phyloP scores from a whole-genome alignment of 2,329 filamentous ascomycete species.

The Pseudogymnoascus sp. region DNA sequence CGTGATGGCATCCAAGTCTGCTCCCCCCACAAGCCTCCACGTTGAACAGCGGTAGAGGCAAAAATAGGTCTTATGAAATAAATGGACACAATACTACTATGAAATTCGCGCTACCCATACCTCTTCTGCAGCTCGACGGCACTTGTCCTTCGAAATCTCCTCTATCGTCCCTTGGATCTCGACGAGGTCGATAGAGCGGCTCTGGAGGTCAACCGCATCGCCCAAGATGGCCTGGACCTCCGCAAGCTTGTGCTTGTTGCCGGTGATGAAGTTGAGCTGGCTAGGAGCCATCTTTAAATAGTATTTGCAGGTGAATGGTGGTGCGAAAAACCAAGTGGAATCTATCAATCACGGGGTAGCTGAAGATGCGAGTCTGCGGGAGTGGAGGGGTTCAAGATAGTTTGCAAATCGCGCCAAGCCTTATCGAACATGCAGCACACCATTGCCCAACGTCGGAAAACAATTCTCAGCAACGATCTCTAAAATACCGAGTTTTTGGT shows the following conservation, averaged over 20 bases:
- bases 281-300: constrained; percentile 34
- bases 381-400: neutral
- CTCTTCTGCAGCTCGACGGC: constrained; percentile 66
- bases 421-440: neutral
- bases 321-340: neutral
- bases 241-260: constrained; percentile 86
- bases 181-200: constrained; percentile 67
- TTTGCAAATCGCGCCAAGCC: constrained; percentile 2
- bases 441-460: neutral
- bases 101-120: constrained; percentile 39
- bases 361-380: neutral
- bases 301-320: neutral
- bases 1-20: neutral
- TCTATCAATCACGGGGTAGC: neutral
- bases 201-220: constrained; percentile 61
- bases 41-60: constrained; percentile 8
- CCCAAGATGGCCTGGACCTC: constrained; percentile 85
- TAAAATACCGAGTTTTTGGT: neutral
- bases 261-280: constrained; percentile 85
- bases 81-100: neutral
- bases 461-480: neutral
- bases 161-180: constrained; percentile 92
- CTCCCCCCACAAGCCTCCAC: neutral
- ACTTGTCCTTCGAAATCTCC: constrained; percentile 85
- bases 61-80: neutral